Conservation (phyloP, 2,329 filamentous ascomycete species). For the Aureobasidium sp. region DNA sequence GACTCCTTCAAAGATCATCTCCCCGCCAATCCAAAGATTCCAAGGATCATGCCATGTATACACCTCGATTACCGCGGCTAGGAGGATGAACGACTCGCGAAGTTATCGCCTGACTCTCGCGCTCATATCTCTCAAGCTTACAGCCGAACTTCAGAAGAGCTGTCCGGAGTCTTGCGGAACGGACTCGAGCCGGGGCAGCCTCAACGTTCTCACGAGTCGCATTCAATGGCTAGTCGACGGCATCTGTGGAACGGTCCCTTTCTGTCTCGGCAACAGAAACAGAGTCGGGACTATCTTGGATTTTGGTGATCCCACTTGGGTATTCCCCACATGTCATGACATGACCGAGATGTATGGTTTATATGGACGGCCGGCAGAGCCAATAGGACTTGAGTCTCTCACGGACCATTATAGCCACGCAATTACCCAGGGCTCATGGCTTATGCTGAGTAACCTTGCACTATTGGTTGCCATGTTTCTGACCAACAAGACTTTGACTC, state of each 20-base stretch:
- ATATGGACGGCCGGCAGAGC: not conserved
- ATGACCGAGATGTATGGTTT: slow-evolving; percentile 5
- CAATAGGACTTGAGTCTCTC: not conserved
- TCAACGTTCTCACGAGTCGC: not conserved
- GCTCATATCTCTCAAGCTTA: not conserved
- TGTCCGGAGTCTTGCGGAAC: not conserved
- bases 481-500: not conserved
- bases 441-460: slow-evolving; percentile 9
- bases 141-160: not conserved
- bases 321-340: not conserved
- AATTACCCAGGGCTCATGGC: slow-evolving; percentile 1
- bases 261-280: slow-evolving; percentile 3
- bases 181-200: not conserved
- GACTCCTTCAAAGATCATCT: not conserved
- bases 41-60: not conserved
- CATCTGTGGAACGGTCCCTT: not conserved
- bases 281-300: not conserved
- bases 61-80: not conserved
- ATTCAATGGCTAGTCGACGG: slow-evolving; percentile 1
- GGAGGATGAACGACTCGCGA: slow-evolving; percentile 3
- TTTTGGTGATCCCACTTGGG: not conserved
- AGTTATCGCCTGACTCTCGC: not conserved
- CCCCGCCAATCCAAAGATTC: not conserved
- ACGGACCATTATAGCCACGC: not conserved
- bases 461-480: not conserved